phyloP scores from a whole-genome alignment of 352 stramenopile genomes.

The Phytophthora idaei region DNA sequence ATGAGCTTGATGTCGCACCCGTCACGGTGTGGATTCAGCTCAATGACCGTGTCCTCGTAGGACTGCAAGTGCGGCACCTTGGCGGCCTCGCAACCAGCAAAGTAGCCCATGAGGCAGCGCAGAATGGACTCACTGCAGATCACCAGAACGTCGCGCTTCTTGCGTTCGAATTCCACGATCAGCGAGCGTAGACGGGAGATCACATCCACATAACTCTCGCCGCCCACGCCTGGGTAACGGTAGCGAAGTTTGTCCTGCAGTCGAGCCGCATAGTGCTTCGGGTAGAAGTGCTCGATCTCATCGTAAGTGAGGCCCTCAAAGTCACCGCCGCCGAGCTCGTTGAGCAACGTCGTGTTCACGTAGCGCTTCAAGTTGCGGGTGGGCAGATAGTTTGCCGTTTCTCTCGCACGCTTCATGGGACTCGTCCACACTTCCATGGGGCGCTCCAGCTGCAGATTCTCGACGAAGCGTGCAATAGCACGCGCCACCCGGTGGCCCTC shows the following conservation, averaged over 20 bases:
- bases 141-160: conserved; percentile 88
- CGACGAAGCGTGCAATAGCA: conserved; percentile 87
- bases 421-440: conserved; percentile 83
- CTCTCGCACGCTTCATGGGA: conserved; percentile 80
- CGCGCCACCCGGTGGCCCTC: conserved; percentile 81
- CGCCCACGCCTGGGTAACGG: conserved; percentile 88
- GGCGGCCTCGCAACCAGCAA: conserved; percentile 70
- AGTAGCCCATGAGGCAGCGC: conserved; percentile 83
- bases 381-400: conserved; percentile 73
- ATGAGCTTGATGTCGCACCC: conserved; percentile 87
- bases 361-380: conserved; percentile 75
- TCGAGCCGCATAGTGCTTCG: conserved; percentile 84
- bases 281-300: conserved; percentile 87
- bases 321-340: conserved; percentile 90
- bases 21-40: conserved; percentile 82
- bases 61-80: conserved; percentile 78
- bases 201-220: conserved; percentile 94
- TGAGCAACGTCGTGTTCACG: conserved; percentile 90
- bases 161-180: conserved; percentile 93
- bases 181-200: conserved; percentile 91
- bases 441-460: conserved; percentile 72
- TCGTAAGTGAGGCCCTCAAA: conserved; percentile 90
- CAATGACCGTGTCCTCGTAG: conserved; percentile 74
- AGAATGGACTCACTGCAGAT: conserved; percentile 85
- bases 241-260: conserved; percentile 93